phyloP scores from a whole-genome alignment of 768 basidiomycete species.

The Grammothele lineata region DNA sequence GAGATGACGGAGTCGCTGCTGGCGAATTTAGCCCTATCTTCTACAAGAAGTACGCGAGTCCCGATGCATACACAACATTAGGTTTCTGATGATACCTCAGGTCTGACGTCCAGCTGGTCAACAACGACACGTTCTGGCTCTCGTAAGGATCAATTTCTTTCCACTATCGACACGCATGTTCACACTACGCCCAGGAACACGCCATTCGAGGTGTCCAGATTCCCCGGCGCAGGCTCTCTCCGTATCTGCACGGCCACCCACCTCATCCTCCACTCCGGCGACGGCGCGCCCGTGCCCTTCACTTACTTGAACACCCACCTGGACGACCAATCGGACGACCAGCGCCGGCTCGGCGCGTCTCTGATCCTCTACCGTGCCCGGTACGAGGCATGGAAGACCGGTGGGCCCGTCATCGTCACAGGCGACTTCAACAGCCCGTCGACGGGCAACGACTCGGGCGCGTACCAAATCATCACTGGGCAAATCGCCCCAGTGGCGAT shows the following conservation, averaged over 20 bases:
- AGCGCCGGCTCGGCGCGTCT: constrained; percentile 48
- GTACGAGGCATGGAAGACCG: constrained; percentile 40
- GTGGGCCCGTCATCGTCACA: constrained; percentile 41
- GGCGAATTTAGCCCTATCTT: constrained; percentile 66
- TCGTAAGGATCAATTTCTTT: constrained; percentile 35
- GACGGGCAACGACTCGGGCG: constrained; percentile 41
- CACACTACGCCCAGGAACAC: constrained; percentile 30
- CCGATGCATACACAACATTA: constrained; percentile 10
- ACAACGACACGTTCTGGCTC: constrained; percentile 51
- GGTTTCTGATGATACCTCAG: constrained; percentile 10
- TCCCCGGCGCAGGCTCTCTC: constrained; percentile 46
- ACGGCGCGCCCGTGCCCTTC: constrained; percentile 25
- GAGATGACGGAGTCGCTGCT: constrained; percentile 50
- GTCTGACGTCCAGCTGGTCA: constrained; percentile 32
- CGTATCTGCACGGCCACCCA: constrained; percentile 46
- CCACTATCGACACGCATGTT: not conserved
- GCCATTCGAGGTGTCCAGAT: constrained; percentile 45
- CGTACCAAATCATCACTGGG: constrained; percentile 49
- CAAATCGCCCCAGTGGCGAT: constrained; percentile 34
- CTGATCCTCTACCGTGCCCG: constrained; percentile 46
- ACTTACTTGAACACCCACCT: constrained; percentile 50
- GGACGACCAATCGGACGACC: constrained; percentile 49
- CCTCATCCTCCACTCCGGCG: constrained; percentile 26
- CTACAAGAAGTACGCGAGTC: constrained; percentile 39
- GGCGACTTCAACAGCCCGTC: constrained; percentile 56